Conservation (phyloP, 2,329 filamentous ascomycete species). For the Fusarium newnesense region DNA sequence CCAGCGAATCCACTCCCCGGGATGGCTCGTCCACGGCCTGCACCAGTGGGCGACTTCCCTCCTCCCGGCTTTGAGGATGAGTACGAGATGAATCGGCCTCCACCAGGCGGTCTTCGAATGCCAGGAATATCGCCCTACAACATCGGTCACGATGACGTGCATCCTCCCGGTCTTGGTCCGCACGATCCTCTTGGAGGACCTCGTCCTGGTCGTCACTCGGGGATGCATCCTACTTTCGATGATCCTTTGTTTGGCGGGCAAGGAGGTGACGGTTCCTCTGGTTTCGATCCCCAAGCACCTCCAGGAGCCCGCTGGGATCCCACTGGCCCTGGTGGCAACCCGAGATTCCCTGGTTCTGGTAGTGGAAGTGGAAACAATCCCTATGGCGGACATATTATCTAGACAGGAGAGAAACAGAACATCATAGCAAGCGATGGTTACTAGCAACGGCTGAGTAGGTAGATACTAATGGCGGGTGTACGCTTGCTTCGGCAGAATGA, state of each 20-base stretch:
- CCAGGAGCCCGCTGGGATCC: slow-evolving; percentile 95
- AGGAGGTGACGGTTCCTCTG: slow-evolving; percentile 47
- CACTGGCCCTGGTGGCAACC: slow-evolving; percentile 72
- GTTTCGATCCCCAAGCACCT: slow-evolving; percentile 75
- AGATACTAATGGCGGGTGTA: not conserved
- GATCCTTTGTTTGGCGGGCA: slow-evolving; percentile 79
- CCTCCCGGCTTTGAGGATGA: slow-evolving; percentile 96
- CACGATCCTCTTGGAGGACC: slow-evolving; percentile 80
- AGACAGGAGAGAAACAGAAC: not conserved
- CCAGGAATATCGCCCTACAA: slow-evolving; percentile 68
- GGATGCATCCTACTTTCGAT: slow-evolving; percentile 97
- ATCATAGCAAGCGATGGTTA: not conserved
- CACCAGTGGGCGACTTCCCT: slow-evolving; percentile 77
- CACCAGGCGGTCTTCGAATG: slow-evolving; percentile 44
- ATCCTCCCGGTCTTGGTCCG: slow-evolving; percentile 87
- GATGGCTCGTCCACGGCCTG: slow-evolving; percentile 66
- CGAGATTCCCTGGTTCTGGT: slow-evolving; percentile 58
- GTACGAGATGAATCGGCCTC: slow-evolving; percentile 79
- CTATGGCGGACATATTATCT: slow-evolving; percentile 48
- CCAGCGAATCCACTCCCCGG: slow-evolving; percentile 72
- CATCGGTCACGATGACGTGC: slow-evolving; percentile 87
- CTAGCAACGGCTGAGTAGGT: not conserved
- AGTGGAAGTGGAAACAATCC: slow-evolving; percentile 51
- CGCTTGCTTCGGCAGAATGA: slow-evolving; percentile 26
- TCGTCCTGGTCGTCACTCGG: slow-evolving; percentile 71